These are phyloP conservation scores for Fragaria iinumae DNA, from an alignment of 306 rosid genomes.

Conservation along the genomic window DNA sequence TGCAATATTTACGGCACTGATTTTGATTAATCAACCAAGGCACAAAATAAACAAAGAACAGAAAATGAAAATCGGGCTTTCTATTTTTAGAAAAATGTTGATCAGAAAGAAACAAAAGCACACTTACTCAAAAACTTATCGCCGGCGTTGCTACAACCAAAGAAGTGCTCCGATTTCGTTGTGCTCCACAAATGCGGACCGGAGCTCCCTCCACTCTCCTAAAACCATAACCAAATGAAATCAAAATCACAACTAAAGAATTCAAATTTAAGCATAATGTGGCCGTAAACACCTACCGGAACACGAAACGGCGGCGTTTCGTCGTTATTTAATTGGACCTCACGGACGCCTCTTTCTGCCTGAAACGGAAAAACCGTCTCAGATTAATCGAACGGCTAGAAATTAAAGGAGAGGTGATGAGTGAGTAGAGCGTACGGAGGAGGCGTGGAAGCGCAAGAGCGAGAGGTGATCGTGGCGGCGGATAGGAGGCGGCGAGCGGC, in stretches of 20 bases:
- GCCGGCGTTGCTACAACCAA: conserved; percentile 62
- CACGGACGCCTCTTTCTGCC: conserved; percentile 20
- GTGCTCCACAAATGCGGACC: conserved; percentile 67
- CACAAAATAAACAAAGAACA: not conserved
- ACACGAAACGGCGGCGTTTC: conserved; percentile 30
- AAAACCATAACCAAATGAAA: not conserved
- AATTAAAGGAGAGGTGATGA: not conserved
- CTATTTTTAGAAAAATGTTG: not conserved
- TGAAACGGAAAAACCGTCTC: conserved; percentile 22
- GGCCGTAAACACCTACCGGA: conserved; percentile 25
- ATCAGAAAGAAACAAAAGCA: not conserved
- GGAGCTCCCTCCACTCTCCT: conserved; percentile 49
- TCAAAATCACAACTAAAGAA: conserved; percentile 8
- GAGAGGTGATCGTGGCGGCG: conserved; percentile 28
- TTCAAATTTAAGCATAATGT: not conserved
- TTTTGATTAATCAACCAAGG: not conserved
- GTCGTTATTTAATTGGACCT: conserved; percentile 20
- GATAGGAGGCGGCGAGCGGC: conserved; percentile 36
- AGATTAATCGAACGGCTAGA: not conserved
- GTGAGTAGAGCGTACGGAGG: conserved; percentile 19
- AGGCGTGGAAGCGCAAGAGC: conserved; percentile 9
- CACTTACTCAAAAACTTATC: conserved; percentile 51
- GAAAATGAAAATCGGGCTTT: not conserved
- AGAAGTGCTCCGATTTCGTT: conserved; percentile 37
- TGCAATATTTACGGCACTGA: conserved; percentile 18